Evolutionary conservation across 2,329 filamentous ascomycete genomes (phyloP), one percentile per base, ranked within the genome.

Genomic region (Diaporthe citriasiana): DNA sequence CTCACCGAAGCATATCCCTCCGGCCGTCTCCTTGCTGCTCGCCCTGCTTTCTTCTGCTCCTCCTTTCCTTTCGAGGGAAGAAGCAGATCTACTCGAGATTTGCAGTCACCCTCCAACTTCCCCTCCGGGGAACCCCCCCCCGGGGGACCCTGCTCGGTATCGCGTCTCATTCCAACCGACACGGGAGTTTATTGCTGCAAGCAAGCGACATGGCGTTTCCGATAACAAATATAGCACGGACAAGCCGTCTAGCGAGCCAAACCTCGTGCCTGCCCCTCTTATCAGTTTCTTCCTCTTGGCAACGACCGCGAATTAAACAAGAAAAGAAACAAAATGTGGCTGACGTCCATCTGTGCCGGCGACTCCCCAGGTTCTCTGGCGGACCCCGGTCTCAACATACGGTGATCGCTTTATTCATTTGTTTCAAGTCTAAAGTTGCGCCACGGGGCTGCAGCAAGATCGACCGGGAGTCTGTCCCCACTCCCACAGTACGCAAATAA

Each of bases 351-450:
- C 55, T 35, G 51, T 47, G 55, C 63, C 73, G 70, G 73, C 51
- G 70, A 63, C 45, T 50, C 33, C 70, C 50, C 51, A 22, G 33
- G 7, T 45, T 30, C 69, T 59, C 55, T 35, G 60, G 63, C 63
- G 42, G 27, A 66, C 45, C 33, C 56, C 56, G 45, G 56, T 42
- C 55, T 35, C 27, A 47, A 47, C 42, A 59, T 42, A 45, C 59
- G 51, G 53, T 72, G 73, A 72, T 72, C 70, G 60, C 60, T 72
- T 63, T 74, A 50, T 33, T 71, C 60, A 42, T 72, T 68, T 59
- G 60, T 74, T 72, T 72, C 73, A 69, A 63, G 73, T 74, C 73
- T 69, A 50, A 60, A 74, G 70, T 74, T 53, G 56, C 69, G 59
- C 69, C 47, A 63, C n/a, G 56, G 56, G 42, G 45, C 33, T 60